A percentile compares a stretch with the other conserved stretches of the same genome.
These are phyloP conservation scores for Quercus mongolica DNA, from an alignment of 306 rosid genomes.

Conservation along the genomic window DNA sequence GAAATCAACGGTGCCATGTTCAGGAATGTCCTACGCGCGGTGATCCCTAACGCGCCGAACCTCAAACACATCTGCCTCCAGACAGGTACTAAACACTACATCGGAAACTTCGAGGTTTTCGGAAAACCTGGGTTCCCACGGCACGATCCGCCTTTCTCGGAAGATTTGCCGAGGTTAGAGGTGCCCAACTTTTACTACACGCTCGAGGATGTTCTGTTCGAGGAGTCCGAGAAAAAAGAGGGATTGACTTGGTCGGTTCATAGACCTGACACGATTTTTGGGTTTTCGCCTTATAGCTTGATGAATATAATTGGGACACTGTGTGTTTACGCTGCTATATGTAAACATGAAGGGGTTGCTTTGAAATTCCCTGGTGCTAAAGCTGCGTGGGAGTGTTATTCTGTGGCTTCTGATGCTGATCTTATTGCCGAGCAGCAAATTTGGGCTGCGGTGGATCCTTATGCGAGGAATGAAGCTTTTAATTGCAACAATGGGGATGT, in stretches of 20 bases:
- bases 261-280: conserved; percentile 47
- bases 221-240: conserved; percentile 46
- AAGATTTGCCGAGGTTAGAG: conserved; percentile 59
- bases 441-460: conserved; percentile 78
- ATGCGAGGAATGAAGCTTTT: conserved; percentile 61
- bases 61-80: conserved; percentile 74
- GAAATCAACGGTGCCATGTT: conserved; percentile 57
- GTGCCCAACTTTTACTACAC: conserved; percentile 59
- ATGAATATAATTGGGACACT: conserved; percentile 56
- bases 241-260: conserved; percentile 62
- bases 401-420: conserved; percentile 59
- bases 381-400: conserved; percentile 47
- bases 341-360: conserved; percentile 58
- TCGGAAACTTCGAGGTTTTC: conserved; percentile 41
- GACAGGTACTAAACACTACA: conserved; percentile 59
- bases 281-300: conserved; percentile 69
- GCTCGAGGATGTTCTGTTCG: conserved; percentile 45
- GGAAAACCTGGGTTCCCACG: conserved; percentile 17
- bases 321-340: conserved; percentile 61
- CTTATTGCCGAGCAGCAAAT: conserved; percentile 75
- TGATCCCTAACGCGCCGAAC: conserved; percentile 57
- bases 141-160: conserved; percentile 67
- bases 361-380: conserved; percentile 57
- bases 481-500: conserved; percentile 61
- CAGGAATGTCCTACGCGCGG: conserved; percentile 42